Percentiles rank a stretch among this genome's conserved stretches.
Conservation (phyloP, 305 asterid genomes). For the Fraxinus ornus region DNA sequence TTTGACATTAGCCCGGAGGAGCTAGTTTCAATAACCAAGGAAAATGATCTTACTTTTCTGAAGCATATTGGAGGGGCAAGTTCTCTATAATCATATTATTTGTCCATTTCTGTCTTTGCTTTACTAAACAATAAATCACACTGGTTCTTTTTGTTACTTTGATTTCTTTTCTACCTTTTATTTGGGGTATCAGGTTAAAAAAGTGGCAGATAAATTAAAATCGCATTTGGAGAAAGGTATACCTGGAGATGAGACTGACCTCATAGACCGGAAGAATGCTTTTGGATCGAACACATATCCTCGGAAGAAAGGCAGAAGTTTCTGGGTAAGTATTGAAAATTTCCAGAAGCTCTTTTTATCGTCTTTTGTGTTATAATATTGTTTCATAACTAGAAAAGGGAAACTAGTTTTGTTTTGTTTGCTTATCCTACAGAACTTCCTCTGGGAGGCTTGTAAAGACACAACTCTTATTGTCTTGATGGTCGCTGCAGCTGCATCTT, state of each 20-base stretch:
- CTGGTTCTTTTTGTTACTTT: not conserved
- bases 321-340: constrained; percentile 41
- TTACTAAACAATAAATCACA: not conserved
- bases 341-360: not conserved
- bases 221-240: constrained; percentile 66
- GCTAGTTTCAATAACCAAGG: constrained; percentile 64
- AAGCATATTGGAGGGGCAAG: constrained; percentile 88
- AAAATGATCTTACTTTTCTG: constrained; percentile 52
- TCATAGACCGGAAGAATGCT: constrained; percentile 54
- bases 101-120: not conserved
- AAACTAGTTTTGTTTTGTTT: constrained; percentile 12
- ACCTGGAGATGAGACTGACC: constrained; percentile 65
- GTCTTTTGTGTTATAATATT: not conserved
- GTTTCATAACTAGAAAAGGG: not conserved
- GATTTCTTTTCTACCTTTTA: not conserved
- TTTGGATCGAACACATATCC: constrained; percentile 97
- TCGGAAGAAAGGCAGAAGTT: constrained; percentile 83
- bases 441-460: constrained; percentile 93
- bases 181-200: constrained; percentile 24
- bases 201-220: constrained; percentile 60
- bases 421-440: constrained; percentile 53
- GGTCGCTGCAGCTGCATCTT: constrained; percentile 98
- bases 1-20: constrained; percentile 70
- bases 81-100: constrained; percentile 26
- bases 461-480: constrained; percentile 86